Evolutionary conservation across 176 grass and related monocot genomes (phyloP), one percentile per base, ranked within the genome.

Genomic region (Canna indica): DNA sequence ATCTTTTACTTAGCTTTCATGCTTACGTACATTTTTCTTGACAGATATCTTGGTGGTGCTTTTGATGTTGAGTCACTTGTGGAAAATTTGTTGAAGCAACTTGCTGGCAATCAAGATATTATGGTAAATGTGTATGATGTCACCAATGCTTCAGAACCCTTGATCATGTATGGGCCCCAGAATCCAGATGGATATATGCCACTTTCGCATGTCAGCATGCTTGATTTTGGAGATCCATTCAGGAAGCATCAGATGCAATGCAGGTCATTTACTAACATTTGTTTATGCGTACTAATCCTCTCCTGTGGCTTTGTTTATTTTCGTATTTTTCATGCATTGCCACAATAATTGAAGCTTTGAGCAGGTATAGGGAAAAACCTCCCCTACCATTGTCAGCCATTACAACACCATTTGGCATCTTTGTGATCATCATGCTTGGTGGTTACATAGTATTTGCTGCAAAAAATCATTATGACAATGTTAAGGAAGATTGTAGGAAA

Each of bases 151-250:
- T 85, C 88, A 35, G 79, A 97, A 34, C 79, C 86, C 28, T 85
- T 90, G 86, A 85, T 76, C 38, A 85, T 96, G 84, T 96, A 96
- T 79, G 88, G 88, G 47, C 80, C 86, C 76, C 84, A 86, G 76
- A 83, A 27, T 63, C 70, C 36, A 36, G 64, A 82, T 57, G 80
- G 69, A 72, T 73, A 86, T 66, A 72, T 65, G 27, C 57, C 74
- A 45, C 79, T 88, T 39, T 84, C 73, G 36, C 88, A 91, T 76
- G 76, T 91, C 48, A 89, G 88, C 83, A 81, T 81, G 59, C 88
- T 96, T 78, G 93, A 96, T 83, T 96, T 96, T 81, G 93, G 93
- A 39, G 93, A 96, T 76, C 93, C 93, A 0, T 96, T 96, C 68
- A 85, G 88, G 58, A 91, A 80, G 57, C 93, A 96, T 78, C 83